These are phyloP conservation scores for Ambrosia artemisiifolia DNA, from an alignment of 129 eudicot species.

Conservation along the genomic window DNA sequence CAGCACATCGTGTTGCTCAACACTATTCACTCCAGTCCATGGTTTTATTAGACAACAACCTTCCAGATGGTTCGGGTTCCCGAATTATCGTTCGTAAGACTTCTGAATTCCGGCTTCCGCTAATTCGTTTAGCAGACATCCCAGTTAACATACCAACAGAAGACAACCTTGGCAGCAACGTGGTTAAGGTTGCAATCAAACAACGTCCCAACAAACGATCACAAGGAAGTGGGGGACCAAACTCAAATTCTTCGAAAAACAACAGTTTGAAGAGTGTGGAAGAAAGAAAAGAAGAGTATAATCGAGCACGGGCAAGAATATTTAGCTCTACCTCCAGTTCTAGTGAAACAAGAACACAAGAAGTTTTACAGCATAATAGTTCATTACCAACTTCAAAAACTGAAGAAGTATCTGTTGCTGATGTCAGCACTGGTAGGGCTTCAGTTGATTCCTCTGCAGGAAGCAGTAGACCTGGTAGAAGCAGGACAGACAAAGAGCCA, in stretches of 20 bases:
- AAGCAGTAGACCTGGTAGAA: conserved; percentile 75
- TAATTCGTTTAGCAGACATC: conserved; percentile 84
- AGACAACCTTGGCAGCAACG: conserved; percentile 36
- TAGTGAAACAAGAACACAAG: conserved; percentile 50
- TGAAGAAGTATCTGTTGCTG: conserved; percentile 56
- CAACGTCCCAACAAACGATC: conserved; percentile 84
- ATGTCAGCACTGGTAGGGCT: conserved; percentile 49
- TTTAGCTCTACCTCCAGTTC: conserved; percentile 64
- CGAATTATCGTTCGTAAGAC: conserved; percentile 85
- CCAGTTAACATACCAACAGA: conserved; percentile 82
- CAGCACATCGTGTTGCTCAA: conserved; percentile 99
- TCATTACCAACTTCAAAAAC: conserved; percentile 39
- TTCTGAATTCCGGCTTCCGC: conserved; percentile 61
- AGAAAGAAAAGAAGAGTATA: conserved; percentile 96
- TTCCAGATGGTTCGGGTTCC: conserved; percentile 88
- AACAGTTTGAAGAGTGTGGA: conserved; percentile 88
- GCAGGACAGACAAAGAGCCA: conserved; percentile 72
- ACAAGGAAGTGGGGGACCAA: conserved; percentile 31
- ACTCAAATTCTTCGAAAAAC: conserved; percentile 45
- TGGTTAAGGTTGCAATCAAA: conserved; percentile 85
- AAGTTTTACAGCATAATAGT: conserved; percentile 51
- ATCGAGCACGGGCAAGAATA: conserved; percentile 93
- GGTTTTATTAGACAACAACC: conserved; percentile 77
- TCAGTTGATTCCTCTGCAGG: conserved; percentile 57
- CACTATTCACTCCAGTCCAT: conserved; percentile 95